These are phyloP conservation scores for Vitellaria paradoxa DNA, from an alignment of 179 eudicot genomes.

Conservation along the genomic window DNA sequence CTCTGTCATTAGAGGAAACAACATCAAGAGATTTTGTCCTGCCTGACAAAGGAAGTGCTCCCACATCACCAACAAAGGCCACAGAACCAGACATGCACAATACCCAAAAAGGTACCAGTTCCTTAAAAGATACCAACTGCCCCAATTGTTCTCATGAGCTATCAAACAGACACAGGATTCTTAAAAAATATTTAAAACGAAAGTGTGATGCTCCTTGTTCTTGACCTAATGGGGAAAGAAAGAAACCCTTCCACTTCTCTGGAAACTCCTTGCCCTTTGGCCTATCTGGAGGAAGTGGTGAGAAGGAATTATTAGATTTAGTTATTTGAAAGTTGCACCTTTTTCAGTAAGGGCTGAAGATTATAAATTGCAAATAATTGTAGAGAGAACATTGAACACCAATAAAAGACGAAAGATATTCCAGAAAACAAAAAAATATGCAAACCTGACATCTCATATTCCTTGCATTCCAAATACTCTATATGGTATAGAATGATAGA, in stretches of 20 bases:
- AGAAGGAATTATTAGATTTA: neutral
- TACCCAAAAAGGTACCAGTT: conserved; percentile 30
- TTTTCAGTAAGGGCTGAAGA: neutral
- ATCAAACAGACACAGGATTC: conserved; percentile 22
- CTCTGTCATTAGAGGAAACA: conserved; percentile 30
- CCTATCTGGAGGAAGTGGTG: neutral
- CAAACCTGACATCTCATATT: neutral
- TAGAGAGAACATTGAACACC: neutral
- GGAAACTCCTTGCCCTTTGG: neutral
- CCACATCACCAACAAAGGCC: conserved; percentile 48
- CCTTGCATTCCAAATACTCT: neutral
- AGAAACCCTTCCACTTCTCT: neutral
- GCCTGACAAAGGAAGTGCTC: conserved; percentile 41
- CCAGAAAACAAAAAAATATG: neutral
- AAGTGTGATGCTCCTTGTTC: conserved; percentile 1
- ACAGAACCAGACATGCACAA: conserved; percentile 89
- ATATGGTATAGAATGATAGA: neutral
- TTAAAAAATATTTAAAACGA: neutral
- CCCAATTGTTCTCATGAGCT: conserved; percentile 18
- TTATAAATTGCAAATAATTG: neutral
- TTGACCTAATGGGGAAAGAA: conserved; percentile 8
- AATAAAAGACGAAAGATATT: neutral
- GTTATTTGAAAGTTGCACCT: conserved; percentile 1
- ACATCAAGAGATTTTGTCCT: conserved; percentile 68
- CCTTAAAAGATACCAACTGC: conserved; percentile 17